Conservation (phyloP, 768 basidiomycete species). For the Suillus weaverae region DNA sequence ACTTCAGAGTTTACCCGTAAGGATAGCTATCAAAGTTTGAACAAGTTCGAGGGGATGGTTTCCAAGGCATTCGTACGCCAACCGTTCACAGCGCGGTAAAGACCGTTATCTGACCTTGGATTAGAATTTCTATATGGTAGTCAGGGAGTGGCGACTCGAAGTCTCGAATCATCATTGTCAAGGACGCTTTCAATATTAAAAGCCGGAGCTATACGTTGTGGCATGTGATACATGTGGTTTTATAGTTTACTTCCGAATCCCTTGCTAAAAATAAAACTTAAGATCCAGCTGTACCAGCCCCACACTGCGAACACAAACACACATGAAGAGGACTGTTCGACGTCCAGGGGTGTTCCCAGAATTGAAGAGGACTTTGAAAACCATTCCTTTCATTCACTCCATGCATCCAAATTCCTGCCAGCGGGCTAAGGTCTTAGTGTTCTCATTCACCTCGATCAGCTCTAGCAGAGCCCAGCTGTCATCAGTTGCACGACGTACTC, state of each 20-base stretch:
- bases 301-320: background rate
- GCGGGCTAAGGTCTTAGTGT: slow-evolving; percentile 85
- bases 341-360: too few relatives aligned
- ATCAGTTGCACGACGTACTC: slow-evolving; percentile 61
- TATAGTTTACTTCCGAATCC: background rate
- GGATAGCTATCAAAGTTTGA: background rate
- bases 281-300: background rate
- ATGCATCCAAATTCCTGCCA: slow-evolving; percentile 47
- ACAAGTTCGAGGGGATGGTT: background rate
- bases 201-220: background rate
- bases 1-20: background rate
- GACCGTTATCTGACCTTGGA: background rate
- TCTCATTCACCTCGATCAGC: slow-evolving; percentile 61
- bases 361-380: background rate
- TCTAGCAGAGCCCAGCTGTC: slow-evolving; percentile 60
- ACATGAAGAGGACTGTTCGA: background rate
- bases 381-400: background rate
- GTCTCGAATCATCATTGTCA: background rate
- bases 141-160: background rate
- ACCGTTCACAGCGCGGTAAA: background rate
- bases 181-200: background rate
- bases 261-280: background rate
- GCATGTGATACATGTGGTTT: slow-evolving; percentile 4
- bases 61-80: background rate
- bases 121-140: background rate